A percentile compares a stretch with the other conserved stretches of the same genome.
Evolutionary conservation across 768 basidiomycete species (phyloP).

Genomic region (Pulveroboletus sp.): DNA sequence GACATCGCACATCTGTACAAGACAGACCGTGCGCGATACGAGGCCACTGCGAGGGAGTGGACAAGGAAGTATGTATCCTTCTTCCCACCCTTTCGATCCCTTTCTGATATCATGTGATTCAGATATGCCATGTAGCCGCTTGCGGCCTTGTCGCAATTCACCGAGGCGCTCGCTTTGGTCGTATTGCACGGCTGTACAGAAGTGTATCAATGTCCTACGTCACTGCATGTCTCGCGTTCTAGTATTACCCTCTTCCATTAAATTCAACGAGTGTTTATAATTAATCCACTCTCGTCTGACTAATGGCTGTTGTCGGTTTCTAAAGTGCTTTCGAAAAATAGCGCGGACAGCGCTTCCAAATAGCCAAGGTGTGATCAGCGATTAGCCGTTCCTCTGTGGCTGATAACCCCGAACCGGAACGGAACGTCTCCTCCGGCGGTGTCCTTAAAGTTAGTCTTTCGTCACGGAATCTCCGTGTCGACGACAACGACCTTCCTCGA

Average conservation of each 20-base stretch:
- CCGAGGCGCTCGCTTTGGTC: constrained; percentile 24
- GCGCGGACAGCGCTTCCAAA: too few species aligned
- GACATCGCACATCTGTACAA: constrained; percentile 99
- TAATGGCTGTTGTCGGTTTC: too few species aligned
- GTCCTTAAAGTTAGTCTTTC: too few species aligned
- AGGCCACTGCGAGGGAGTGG: constrained; percentile 98
- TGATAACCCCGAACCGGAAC: too few species aligned
- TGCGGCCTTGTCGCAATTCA: constrained; percentile 22
- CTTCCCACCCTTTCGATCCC: not conserved
- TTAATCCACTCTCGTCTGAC: too few species aligned
- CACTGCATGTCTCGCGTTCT: constrained; percentile 31
- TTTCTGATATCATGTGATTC: not conserved
- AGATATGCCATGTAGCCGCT: constrained; percentile 53
- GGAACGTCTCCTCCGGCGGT: too few species aligned
- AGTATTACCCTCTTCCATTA: constrained; percentile 29
- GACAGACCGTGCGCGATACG: constrained; percentile 96
- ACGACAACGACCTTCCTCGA: too few species aligned
- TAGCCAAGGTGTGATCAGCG: too few species aligned
- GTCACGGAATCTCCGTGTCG: too few species aligned
- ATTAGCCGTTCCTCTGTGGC: too few species aligned
- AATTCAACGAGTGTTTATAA: constrained; percentile 16
- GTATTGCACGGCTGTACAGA: constrained; percentile 30
- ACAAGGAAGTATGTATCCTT: constrained; percentile 82
- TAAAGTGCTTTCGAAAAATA: too few species aligned
- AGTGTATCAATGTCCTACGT: constrained; percentile 33